Base-by-base conservation (phyloP, 2,329 filamentous ascomycete genomes). In the Colletotrichum plurivorum region DNA sequence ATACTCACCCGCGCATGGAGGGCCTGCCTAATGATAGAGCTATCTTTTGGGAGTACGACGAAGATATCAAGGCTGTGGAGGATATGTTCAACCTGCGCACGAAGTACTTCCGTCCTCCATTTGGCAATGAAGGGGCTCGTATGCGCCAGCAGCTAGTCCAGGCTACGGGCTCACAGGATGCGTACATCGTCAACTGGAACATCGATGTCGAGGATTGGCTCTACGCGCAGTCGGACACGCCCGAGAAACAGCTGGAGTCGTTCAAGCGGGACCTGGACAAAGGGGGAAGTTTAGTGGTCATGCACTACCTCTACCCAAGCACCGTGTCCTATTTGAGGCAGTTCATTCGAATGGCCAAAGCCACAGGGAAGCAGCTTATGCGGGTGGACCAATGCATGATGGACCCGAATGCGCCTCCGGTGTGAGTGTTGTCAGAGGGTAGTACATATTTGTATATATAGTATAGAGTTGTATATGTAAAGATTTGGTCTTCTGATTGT, bases 131-230 rank as follows among this genome's bases (percentile, higher is more conserved):
- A 75, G 91, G 90, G 39, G 89, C 90, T 1, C 86, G 90, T 53
- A 90, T 91, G 81, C 85, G 91, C 3, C 87, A 91, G 76, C 85
- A 89, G 43, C 84, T 92, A n/a, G 86, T 89, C 0, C 81, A 82
- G 2, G 84, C 86, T 0, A 81, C 85, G 43, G 78, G 77, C 18
- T 83, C 85, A 18, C 80, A 84, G 4, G 82, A 87, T 16, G 84
- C 88, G 1, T 86, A 87, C 72, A 87, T 92, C 53, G 86, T 92
- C 59, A 89, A 89, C 76, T 93, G 90, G 91, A 89, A 85, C 74
- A 88, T 93, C 52, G 90, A 93, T 73, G 88, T 92, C 22, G 89
- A 93, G 80, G 91, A 93, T 77, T 93, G 90, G 89, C 75, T 91
- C 18, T 93, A 89, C 88, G 90, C 89, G 1, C 79, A 85, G 75